Evolutionary conservation across 495 filamentous ascomycete species (phyloP).

Genomic region (Xylaria cubensis): DNA sequence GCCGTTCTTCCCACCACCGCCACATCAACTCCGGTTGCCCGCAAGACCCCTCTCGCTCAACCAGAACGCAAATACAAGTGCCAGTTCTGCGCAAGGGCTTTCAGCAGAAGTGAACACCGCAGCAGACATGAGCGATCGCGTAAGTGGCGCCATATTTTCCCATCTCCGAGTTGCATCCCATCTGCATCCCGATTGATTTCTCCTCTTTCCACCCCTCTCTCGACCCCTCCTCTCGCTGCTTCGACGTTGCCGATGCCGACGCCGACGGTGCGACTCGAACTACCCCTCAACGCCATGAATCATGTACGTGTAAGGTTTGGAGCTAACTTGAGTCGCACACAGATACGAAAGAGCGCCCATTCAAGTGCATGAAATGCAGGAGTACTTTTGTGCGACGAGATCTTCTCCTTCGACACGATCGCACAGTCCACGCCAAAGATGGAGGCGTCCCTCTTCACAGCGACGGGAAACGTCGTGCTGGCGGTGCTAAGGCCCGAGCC

Average conservation of each 20-base stretch:
- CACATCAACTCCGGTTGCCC: slow-evolving; percentile 65
- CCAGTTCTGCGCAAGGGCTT: slow-evolving; percentile 96
- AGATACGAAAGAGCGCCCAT: slow-evolving; percentile 99
- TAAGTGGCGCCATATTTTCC: slow-evolving; percentile 64
- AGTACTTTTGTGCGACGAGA: slow-evolving; percentile 99
- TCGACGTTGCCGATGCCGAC: slow-evolving; percentile 11
- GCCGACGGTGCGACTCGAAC: slow-evolving; percentile 24
- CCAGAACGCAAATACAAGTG: slow-evolving; percentile 99
- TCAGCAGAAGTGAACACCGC: slow-evolving; percentile 95
- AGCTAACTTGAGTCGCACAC: slow-evolving; percentile 36
- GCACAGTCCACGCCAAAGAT: slow-evolving; percentile 98
- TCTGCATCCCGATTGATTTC: slow-evolving; percentile 8
- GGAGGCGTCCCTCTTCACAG: slow-evolving; percentile 93
- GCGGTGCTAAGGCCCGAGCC: slow-evolving; percentile 67
- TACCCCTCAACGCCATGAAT: slow-evolving; percentile 35
- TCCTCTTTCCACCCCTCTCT: slow-evolving; percentile 19
- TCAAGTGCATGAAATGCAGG: slow-evolving; percentile 97
- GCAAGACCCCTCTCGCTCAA: slow-evolving; percentile 64
- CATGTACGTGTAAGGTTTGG: slow-evolving; percentile 17
- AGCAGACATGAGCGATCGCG: slow-evolving; percentile 97
- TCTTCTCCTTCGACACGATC: slow-evolving; percentile 93
- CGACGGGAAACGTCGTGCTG: slow-evolving; percentile 87
- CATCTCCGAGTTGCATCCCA: neutral
- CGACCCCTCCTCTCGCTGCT: slow-evolving; percentile 24
- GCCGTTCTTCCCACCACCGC: slow-evolving; percentile 62